Base-by-base conservation (phyloP, 129 eudicot species). In the Rutidosis leptorrhynchoides region DNA sequence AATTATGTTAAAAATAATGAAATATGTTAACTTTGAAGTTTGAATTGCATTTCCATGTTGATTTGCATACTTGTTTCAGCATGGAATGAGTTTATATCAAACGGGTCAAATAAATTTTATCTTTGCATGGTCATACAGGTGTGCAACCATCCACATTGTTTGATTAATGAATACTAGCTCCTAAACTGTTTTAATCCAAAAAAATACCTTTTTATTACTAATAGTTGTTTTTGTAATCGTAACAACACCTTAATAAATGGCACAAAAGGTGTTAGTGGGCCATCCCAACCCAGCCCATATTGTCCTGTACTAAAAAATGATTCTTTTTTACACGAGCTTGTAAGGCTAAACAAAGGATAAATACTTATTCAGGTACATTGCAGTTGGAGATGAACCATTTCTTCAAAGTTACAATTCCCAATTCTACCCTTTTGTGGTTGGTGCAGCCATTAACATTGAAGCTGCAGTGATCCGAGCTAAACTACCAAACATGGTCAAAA, bases 361-460 rank as follows among this genome's bases (percentile, higher is more conserved):
- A 72, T 75, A 19, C 55, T 65, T 45, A 29, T 73, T 55, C 80
- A 91, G 97, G 79, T 87, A 83, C 63, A 65, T 91, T 79, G 90
- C 90, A 68, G 90, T 87, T 51, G 97, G 97, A 59, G 88, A 91
- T 48, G 94, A 85, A 73, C 88, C 96, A 16, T 87, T 91, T 80
- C 90, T 83, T 67, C 90, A 78, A 79, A 77, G 76, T 30, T 83
- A 87, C 32, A 85, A 89, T 24, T 82, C 82, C 10, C 88, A 83
- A 67, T 92, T 81, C 73, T 72, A 81, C 37, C 96, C 95, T n/a
- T 85, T 67, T 69, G 90, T 83, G 24, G 87, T 88, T 45, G 96
- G 98, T 32, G 96, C 98, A 61, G 98, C 96, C 79, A 84, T 74
- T 20, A 92, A 77, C 67, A 85, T 92, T 33, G 96, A 85, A 79